Percentiles rank a stretch among this genome's conserved stretches.
phyloP scores from a whole-genome alignment of 2,329 filamentous ascomycete genomes.

The Sordariomycetes sp. region DNA sequence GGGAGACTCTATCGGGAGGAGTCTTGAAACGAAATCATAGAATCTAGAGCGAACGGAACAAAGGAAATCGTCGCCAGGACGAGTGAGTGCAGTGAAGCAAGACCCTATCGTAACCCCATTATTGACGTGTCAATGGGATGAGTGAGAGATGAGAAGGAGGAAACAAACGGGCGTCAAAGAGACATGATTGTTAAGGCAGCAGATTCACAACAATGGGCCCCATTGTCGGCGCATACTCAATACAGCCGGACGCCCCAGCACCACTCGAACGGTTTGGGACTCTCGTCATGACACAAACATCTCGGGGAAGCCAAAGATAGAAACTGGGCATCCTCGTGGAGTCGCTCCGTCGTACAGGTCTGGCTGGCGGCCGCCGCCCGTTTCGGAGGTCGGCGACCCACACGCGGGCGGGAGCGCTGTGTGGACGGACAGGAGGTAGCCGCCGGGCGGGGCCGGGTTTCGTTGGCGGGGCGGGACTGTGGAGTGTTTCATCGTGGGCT shows the following conservation, averaged over 20 bases:
- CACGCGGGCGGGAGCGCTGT: not conserved
- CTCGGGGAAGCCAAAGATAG: not conserved
- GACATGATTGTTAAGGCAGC: not conserved
- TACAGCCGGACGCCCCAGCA: not conserved
- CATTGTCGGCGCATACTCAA: not conserved
- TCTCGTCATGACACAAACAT: not conserved
- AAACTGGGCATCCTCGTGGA: not conserved
- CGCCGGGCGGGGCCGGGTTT: not conserved
- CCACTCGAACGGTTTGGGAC: not conserved
- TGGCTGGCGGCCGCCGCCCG: not conserved
- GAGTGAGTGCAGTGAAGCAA: not conserved
- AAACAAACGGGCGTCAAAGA: not conserved
- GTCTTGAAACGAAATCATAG: not conserved
- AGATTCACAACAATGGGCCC: not conserved
- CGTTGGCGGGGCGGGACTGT: not conserved
- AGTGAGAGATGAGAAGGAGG: not conserved
- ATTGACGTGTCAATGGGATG: not conserved
- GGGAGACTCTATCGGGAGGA: not conserved
- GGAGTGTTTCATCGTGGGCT: not conserved
- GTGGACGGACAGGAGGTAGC: not conserved
- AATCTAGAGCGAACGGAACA: not conserved
- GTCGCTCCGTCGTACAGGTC: not conserved
- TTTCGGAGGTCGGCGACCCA: not conserved
- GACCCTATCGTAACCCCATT: not conserved
- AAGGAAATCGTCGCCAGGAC: not conserved